Conservation (phyloP, 2,329 filamentous ascomycete species). For the Epicoccum nigrum region DNA sequence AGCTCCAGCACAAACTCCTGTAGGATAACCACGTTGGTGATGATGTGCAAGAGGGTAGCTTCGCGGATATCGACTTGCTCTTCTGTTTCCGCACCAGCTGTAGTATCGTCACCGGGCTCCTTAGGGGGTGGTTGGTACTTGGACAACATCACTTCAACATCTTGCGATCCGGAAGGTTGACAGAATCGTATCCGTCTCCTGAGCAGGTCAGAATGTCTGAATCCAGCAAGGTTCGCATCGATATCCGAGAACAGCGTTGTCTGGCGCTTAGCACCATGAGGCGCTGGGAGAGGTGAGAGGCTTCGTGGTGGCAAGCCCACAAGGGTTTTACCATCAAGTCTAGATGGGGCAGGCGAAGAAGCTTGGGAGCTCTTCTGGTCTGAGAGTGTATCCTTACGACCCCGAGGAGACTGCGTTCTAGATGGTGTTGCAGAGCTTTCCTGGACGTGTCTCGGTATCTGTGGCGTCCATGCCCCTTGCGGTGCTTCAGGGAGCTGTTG, state of each 20-base stretch:
- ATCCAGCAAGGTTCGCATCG: slow-evolving; percentile 38
- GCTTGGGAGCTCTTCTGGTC: slow-evolving; percentile 29
- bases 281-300: slow-evolving; percentile 38
- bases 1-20: slow-evolving; percentile 59
- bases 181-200: slow-evolving; percentile 46
- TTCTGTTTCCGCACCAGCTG: slow-evolving; percentile 23
- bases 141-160: slow-evolving; percentile 42
- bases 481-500: slow-evolving; percentile 37
- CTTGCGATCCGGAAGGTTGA: slow-evolving; percentile 26
- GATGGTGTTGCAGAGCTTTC: slow-evolving; percentile 40
- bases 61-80: slow-evolving; percentile 43
- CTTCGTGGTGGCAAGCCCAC: slow-evolving; percentile 38
- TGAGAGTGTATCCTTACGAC: slow-evolving; percentile 42
- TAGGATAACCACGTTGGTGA: slow-evolving; percentile 58
- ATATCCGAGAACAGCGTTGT: slow-evolving; percentile 45
- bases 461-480: slow-evolving; percentile 43
- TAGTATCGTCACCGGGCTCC: slow-evolving; percentile 27
- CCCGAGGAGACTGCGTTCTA: slow-evolving; percentile 44
- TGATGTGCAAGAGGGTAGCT: slow-evolving; percentile 55
- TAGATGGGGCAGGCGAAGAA: slow-evolving; percentile 35
- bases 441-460: slow-evolving; percentile 44
- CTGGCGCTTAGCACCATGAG: slow-evolving; percentile 35
- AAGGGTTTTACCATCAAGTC: slow-evolving; percentile 35
- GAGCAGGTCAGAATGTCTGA: slow-evolving; percentile 41
- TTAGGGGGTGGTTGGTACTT: slow-evolving; percentile 45